A percentile compares a stretch with the other conserved stretches of the same genome.
Conservation (phyloP, 257 asterid species). For the Fraxinus cuspidata region DNA sequence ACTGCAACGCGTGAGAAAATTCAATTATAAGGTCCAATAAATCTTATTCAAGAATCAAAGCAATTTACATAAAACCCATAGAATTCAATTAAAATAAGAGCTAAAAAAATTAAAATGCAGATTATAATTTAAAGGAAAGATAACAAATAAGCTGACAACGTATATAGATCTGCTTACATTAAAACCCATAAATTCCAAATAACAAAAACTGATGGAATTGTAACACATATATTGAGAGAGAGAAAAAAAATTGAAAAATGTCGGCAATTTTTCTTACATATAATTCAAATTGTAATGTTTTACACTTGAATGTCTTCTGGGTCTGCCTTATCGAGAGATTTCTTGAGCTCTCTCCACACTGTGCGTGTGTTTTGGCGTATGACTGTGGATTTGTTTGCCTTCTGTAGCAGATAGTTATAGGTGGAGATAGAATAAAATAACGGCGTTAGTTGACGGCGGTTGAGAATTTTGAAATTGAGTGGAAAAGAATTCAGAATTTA, state of each 20-base stretch:
- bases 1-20: slow-evolving; percentile 11
- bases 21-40: slow-evolving; percentile 12
- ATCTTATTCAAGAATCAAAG: slow-evolving; percentile 16
- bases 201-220: slow-evolving; percentile 23
- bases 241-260: slow-evolving; percentile 18
- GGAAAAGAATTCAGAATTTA: slow-evolving; percentile 18
- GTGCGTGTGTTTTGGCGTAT: slow-evolving; percentile 14
- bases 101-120: slow-evolving; percentile 19
- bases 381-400: slow-evolving; percentile 31
- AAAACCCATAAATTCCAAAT: not conserved
- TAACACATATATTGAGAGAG: not conserved
- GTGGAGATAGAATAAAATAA: slow-evolving; percentile 12
- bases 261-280: slow-evolving; percentile 28
- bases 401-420: slow-evolving; percentile 43
- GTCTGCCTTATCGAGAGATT: slow-evolving; percentile 26
- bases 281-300: slow-evolving; percentile 15
- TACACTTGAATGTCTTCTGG: slow-evolving; percentile 12
- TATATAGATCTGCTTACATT: slow-evolving; percentile 28
- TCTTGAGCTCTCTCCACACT: slow-evolving; percentile 13
- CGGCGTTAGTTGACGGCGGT: slow-evolving; percentile 49
- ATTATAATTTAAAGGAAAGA: not conserved
- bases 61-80: slow-evolving; percentile 15
- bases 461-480: slow-evolving; percentile 35
- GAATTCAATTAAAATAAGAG: slow-evolving; percentile 24
- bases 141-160: not conserved